These are phyloP conservation scores for Hypoxylon fuscum DNA, from an alignment of 495 filamentous ascomycete genomes.

Conservation along the genomic window DNA sequence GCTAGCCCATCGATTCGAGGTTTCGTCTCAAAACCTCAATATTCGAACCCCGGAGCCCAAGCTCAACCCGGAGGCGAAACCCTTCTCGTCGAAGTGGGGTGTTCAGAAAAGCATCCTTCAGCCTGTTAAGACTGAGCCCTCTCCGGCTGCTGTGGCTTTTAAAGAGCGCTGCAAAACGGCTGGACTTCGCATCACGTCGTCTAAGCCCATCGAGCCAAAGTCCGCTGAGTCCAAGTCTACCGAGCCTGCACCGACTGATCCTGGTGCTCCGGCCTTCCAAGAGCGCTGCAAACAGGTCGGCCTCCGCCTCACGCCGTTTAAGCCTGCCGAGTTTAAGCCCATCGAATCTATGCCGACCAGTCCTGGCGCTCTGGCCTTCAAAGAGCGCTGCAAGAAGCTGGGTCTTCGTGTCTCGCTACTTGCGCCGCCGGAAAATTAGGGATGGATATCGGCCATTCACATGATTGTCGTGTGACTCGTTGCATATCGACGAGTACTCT, in stretches of 20 bases:
- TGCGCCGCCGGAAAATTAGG: too few species aligned
- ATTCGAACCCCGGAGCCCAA: not conserved
- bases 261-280: not conserved
- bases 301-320: constrained; percentile 15
- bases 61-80: not conserved
- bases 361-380: too few species aligned
- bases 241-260: not conserved
- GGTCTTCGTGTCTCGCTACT: too few species aligned
- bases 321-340: not conserved
- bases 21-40: too few species aligned
- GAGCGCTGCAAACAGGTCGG: constrained; percentile 22
- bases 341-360: too few species aligned
- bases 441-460: too few species aligned
- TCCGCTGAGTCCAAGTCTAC: too few species aligned
- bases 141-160: not conserved
- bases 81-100: not conserved
- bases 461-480: too few species aligned
- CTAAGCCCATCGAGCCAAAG: not conserved
- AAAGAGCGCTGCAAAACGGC: constrained; percentile 19
- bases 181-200: constrained; percentile 18
- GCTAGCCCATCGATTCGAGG: too few species aligned
- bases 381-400: too few species aligned
- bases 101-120: not conserved
- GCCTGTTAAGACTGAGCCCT: not conserved
- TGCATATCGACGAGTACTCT: too few species aligned